A percentile compares a stretch with the other conserved stretches of the same genome.
These are phyloP conservation scores for Pisolithus orientalis DNA, from an alignment of 768 basidiomycete species.

Conservation along the genomic window DNA sequence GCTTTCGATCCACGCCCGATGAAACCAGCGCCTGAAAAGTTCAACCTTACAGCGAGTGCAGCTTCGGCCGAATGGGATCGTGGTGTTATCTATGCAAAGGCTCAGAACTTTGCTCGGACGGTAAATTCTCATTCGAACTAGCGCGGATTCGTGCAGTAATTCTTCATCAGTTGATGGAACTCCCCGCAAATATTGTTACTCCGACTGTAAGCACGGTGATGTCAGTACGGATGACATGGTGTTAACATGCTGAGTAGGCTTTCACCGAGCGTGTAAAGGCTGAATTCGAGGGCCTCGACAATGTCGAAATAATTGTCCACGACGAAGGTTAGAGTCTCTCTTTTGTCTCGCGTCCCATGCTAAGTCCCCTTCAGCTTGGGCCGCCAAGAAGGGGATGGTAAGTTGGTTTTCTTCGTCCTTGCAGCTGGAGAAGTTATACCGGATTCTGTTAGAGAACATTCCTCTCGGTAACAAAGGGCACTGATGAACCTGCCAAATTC, in stretches of 20 bases:
- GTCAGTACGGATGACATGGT: neutral
- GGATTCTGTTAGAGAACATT: constrained; percentile 54
- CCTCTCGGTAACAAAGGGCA: constrained; percentile 81
- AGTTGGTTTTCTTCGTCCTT: constrained; percentile 1
- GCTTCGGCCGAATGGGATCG: constrained; percentile 58
- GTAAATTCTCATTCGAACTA: constrained; percentile 29
- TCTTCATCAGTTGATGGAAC: constrained; percentile 60
- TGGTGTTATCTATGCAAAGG: constrained; percentile 66
- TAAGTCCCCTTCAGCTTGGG: constrained; percentile 53
- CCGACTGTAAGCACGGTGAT: constrained; percentile 52
- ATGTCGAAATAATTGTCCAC: constrained; percentile 62
- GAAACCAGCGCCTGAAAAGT: constrained; percentile 43
- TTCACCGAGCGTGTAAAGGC: constrained; percentile 67
- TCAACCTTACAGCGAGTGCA: constrained; percentile 41
- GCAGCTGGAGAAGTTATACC: neutral
- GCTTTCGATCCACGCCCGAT: constrained; percentile 56
- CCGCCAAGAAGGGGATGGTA: constrained; percentile 79
- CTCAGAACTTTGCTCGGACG: constrained; percentile 77
- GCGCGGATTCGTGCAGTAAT: neutral
- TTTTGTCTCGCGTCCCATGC: neutral
- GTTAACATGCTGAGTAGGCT: constrained; percentile 30
- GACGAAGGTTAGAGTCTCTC: constrained; percentile 54
- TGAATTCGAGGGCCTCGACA: constrained; percentile 59
- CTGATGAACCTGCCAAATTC: constrained; percentile 79
- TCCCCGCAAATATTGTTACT: constrained; percentile 82